Base-by-base conservation (phyloP, 2,329 filamentous ascomycete species). In the Fusarium nodosum region DNA sequence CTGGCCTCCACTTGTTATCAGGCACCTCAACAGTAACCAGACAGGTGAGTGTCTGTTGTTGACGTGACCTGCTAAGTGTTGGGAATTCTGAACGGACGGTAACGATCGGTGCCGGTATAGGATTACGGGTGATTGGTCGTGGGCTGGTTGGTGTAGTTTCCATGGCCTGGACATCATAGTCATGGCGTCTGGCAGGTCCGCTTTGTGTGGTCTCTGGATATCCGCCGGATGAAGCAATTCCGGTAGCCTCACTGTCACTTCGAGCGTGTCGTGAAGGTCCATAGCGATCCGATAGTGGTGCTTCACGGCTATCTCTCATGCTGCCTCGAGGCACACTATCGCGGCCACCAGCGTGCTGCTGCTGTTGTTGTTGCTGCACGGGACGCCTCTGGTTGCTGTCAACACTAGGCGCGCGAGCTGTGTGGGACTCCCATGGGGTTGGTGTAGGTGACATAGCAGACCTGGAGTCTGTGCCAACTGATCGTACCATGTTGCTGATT, bases 101-200 rank as follows among this genome's bases (percentile, higher is more conserved):
- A n/a, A 99, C 94, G 1, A 89, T 92, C 1, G 96, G 96, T 8
- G 94, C 84, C 1, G 96, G 94, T 61, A 98, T 97, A 0, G 94
- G 93, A 72, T 97, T 97, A 74, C 91, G 92, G 12, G 89, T 86
- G 22, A 91, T 86, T 8, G 86, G 81, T 38, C 91, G 90, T 8
- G 93, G 92, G 79, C 90, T 94, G 68, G 88, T 87, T 20, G 97
- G 85, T 34, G 90, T 91, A 0, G 93, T 93, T 79, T 97, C 95
- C 93, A 97, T 97, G 5, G 94, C 94, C 78, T 98, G 95, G 18
- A 97, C 88, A 76, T 98, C 96, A 76, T 97, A 98, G 77, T 98
- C 95, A 76, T 97, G 94, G 57, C 92, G 91, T 73, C 94, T 88
- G 41, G 87, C 86, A 38, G 88, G 88, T 9, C 87, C 87, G 74